These are phyloP conservation scores for Aspergillus vadensis DNA, from an alignment of 2,329 filamentous ascomycete species.

Conservation along the genomic window DNA sequence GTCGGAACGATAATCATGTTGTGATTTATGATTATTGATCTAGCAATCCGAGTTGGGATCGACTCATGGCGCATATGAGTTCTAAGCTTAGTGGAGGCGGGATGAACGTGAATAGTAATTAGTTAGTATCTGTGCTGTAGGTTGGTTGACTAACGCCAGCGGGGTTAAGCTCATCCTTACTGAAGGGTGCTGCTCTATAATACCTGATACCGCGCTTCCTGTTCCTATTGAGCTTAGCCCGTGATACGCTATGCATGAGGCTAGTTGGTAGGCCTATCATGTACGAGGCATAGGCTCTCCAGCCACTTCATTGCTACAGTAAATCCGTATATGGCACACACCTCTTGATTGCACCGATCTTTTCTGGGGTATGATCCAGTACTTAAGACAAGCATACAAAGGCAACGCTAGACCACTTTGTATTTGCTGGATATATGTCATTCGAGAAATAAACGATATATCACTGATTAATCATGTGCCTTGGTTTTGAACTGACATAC, in stretches of 20 bases:
- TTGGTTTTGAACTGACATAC: no score
- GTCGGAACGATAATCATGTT: constrained; percentile 2
- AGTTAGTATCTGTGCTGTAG: no score
- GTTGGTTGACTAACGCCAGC: not conserved
- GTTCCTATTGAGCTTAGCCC: constrained; percentile 6
- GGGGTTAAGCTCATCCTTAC: not conserved
- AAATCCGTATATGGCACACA: no score
- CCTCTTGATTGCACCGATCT: no score
- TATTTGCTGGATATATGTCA: no score
- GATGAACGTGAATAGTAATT: not conserved
- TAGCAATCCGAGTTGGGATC: not conserved
- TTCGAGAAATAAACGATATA: no score
- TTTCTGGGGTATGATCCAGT: no score
- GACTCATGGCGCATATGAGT: not conserved
- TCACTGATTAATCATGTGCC: no score
- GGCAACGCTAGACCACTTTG: no score
- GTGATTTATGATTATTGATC: not conserved
- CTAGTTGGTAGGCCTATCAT: not conserved
- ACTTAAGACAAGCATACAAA: no score
- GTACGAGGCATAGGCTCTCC: not conserved
- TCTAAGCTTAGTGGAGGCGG: not conserved
- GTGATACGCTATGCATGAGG: not conserved
- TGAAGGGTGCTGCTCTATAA: not conserved
- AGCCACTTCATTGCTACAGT: not conserved
- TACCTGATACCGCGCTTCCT: constrained; percentile 12